Percentiles rank a stretch among this genome's conserved stretches.
Evolutionary conservation across 2,329 filamentous ascomycete genomes (phyloP).

Genomic region (Phialemoniopsis sp.): DNA sequence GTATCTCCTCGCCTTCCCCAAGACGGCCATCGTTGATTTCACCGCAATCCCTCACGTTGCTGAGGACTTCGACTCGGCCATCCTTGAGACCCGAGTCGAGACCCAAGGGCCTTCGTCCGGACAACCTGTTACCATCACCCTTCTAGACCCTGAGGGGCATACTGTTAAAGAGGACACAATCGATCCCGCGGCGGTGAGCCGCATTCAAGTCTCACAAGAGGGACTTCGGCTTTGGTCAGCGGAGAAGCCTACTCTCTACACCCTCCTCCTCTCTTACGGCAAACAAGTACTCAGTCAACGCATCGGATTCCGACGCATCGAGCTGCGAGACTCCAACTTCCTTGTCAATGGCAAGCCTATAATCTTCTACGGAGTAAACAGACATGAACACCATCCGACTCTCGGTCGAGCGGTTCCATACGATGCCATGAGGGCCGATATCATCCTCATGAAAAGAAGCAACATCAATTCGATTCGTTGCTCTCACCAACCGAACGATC

Average conservation of each 20-base stretch:
- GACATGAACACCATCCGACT: conserved; percentile 53
- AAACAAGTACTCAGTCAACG: conserved; percentile 33
- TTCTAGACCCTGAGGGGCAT: no score
- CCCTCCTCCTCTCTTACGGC: conserved; percentile 16
- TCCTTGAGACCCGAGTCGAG: conserved; percentile 30
- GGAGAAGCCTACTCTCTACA: conserved; percentile 51
- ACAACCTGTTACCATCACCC: no score
- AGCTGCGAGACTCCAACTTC: conserved; percentile 59
- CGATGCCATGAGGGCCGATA: conserved; percentile 55
- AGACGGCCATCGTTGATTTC: conserved; percentile 51
- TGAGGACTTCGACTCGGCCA: conserved; percentile 49
- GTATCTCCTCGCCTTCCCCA: conserved; percentile 51
- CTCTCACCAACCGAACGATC: conserved; percentile 62
- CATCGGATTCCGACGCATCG: conserved; percentile 50
- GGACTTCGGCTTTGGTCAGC: conserved; percentile 46
- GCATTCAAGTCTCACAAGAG: neutral
- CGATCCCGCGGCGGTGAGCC: neutral
- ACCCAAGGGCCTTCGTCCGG: conserved; percentile 20
- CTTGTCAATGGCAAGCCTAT: conserved; percentile 96
- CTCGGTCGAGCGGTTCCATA: conserved; percentile 52
- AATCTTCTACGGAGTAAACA: conserved; percentile 59
- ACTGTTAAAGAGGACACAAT: neutral
- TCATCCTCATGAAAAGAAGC: conserved; percentile 62
- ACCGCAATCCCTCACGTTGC: no score
- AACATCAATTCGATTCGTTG: conserved; percentile 69